Conservation (phyloP, 2,329 filamentous ascomycete species). For the Clonostachys rhizophaga region DNA sequence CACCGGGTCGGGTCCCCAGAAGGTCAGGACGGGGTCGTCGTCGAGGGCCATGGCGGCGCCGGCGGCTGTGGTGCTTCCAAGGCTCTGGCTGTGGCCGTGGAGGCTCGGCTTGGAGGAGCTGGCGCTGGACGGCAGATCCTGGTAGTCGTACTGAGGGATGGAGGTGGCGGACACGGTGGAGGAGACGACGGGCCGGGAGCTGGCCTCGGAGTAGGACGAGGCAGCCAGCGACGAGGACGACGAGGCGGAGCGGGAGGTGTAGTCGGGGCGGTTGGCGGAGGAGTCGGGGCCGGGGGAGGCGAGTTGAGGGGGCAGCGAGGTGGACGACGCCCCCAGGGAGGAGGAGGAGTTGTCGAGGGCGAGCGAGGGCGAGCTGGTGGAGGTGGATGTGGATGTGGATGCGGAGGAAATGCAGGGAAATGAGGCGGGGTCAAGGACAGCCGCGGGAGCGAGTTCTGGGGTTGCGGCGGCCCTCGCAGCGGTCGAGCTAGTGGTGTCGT, state of each 20-base stretch:
- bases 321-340: background rate
- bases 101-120: background rate
- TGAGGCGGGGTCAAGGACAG: background rate
- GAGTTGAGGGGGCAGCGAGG: background rate
- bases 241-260: slow-evolving; percentile 1
- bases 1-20: slow-evolving; percentile 52
- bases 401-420: background rate
- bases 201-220: slow-evolving; percentile 6
- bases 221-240: slow-evolving; percentile 3
- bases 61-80: background rate
- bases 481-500: background rate
- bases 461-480: slow-evolving; percentile 1
- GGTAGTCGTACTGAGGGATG: background rate
- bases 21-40: slow-evolving; percentile 47
- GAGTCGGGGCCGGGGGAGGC: background rate
- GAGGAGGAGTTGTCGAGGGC: background rate
- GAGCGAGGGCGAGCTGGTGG: background rate
- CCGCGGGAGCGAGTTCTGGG: background rate
- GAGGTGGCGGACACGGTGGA: background rate
- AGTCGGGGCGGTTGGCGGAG: background rate
- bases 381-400: slow-evolving; percentile 2
- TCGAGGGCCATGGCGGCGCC: slow-evolving; percentile 8
- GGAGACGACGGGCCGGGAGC: background rate
- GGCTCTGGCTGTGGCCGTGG: background rate
- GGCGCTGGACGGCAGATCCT: background rate